Evolutionary conservation across 305 asterid genomes (phyloP).

Genomic region (Solanum hybrid): DNA sequence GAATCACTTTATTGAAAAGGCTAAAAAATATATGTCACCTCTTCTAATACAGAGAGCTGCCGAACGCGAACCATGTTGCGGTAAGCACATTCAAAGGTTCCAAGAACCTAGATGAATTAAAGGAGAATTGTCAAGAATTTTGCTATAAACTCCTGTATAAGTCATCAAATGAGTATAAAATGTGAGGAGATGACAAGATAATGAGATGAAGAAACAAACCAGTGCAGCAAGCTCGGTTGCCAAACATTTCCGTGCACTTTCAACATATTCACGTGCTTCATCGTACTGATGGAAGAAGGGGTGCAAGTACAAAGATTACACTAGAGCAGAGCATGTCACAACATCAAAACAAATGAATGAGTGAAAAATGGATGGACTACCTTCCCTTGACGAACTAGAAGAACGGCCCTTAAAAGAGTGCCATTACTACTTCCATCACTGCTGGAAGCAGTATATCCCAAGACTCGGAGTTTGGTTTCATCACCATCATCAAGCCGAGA

Average conservation of each 20-base stretch:
- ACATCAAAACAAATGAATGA: too few relatives aligned
- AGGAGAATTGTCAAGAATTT: not conserved
- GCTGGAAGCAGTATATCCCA: conserved; percentile 82
- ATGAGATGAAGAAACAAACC: too few relatives aligned
- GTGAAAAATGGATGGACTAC: too few relatives aligned
- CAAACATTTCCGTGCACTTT: too few relatives aligned
- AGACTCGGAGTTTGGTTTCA: conserved; percentile 80
- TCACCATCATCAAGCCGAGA: conserved; percentile 95
- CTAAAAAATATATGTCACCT: not conserved
- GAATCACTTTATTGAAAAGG: not conserved
- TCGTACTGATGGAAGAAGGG: too few relatives aligned
- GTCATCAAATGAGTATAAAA: conserved; percentile 2
- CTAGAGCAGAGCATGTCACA: too few relatives aligned
- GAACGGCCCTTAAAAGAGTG: conserved; percentile 52
- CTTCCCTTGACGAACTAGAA: too few relatives aligned
- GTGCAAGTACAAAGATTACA: too few relatives aligned
- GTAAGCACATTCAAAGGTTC: conserved; percentile 95
- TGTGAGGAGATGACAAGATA: not conserved
- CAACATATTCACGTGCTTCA: too few relatives aligned
- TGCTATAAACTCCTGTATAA: not conserved
- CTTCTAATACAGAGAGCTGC: conserved; percentile 91
- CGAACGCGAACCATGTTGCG: conserved; percentile 94
- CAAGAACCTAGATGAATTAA: conserved; percentile 65
- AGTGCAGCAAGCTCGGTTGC: too few relatives aligned
- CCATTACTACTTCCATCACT: conserved; percentile 31